Percentiles rank a stretch among this genome's conserved stretches.
These are phyloP conservation scores for Agmasoma carcini DNA, from an alignment of 371 early-diverging fungal species.

Conservation along the genomic window DNA sequence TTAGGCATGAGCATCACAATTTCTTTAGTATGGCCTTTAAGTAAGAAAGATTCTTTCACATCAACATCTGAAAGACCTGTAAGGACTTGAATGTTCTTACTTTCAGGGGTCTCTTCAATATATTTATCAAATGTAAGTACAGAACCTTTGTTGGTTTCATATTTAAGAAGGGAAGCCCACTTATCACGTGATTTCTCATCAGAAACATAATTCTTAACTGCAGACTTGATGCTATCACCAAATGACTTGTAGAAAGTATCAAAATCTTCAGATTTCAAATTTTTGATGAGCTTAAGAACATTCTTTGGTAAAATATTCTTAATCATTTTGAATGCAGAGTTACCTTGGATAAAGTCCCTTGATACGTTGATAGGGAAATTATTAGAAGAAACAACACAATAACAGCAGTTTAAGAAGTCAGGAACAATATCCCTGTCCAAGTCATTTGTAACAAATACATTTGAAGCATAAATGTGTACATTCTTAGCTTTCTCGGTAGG, in stretches of 20 bases:
- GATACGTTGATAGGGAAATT: slow-evolving; percentile 86
- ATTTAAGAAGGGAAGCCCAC: slow-evolving; percentile 71
- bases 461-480: slow-evolving; percentile 80
- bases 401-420: slow-evolving; percentile 67
- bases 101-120: slow-evolving; percentile 65
- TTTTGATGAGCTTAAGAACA: slow-evolving; percentile 71
- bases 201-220: slow-evolving; percentile 70
- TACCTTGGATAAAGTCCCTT: slow-evolving; percentile 81
- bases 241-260: slow-evolving; percentile 78
- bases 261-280: slow-evolving; percentile 67
- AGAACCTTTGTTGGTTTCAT: slow-evolving; percentile 74
- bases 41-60: slow-evolving; percentile 64
- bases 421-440: slow-evolving; percentile 62
- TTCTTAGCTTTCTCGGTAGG: slow-evolving; percentile 71
- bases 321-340: slow-evolving; percentile 76
- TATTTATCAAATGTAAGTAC: slow-evolving; percentile 67
- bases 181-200: slow-evolving; percentile 62
- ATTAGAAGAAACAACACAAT: slow-evolving; percentile 78
- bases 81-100: slow-evolving; percentile 66
- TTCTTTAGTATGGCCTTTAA: slow-evolving; percentile 68
- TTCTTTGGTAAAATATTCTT: slow-evolving; percentile 77
- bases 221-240: slow-evolving; percentile 74
- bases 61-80: slow-evolving; percentile 62
- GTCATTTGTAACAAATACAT: slow-evolving; percentile 87
- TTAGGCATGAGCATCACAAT: slow-evolving; percentile 73